Evolutionary conservation across 306 rosid species (phyloP).

Genomic region (Dalbergia cultrata): DNA sequence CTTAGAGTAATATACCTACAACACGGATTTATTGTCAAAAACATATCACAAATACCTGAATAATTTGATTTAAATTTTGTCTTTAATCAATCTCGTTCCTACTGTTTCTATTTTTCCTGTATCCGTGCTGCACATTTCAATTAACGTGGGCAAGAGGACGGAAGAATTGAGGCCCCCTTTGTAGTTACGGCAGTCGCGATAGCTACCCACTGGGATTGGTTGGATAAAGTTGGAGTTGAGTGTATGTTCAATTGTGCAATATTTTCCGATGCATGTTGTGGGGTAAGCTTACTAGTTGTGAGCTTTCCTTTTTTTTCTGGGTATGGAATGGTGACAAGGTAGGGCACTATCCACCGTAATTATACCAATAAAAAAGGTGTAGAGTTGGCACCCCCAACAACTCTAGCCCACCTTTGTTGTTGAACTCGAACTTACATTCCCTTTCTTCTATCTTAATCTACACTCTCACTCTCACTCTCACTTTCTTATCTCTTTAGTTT

Average conservation of each 20-base stretch:
- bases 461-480: background rate
- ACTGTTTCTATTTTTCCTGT: too few species aligned
- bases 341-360: constrained; percentile 56
- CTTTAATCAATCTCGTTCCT: too few species aligned
- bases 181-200: constrained; percentile 25
- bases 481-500: constrained; percentile 20
- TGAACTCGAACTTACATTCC: constrained; percentile 13
- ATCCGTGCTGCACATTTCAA: too few species aligned
- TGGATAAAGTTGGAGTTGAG: constrained; percentile 34
- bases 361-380: constrained; percentile 30
- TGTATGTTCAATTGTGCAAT: constrained; percentile 3
- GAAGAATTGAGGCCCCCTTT: background rate
- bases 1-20: too few species aligned
- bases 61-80: too few species aligned
- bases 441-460: constrained; percentile 6
- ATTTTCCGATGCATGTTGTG: constrained; percentile 53
- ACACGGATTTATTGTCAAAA: too few species aligned
- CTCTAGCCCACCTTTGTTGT: constrained; percentile 38
- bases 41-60: too few species aligned
- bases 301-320: constrained; percentile 23
- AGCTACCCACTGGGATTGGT: constrained; percentile 8
- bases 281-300: constrained; percentile 48
- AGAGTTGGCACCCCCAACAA: constrained; percentile 53
- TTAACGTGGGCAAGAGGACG: too few species aligned
- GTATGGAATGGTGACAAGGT: constrained; percentile 69